Conservation (phyloP, 2,329 filamentous ascomycete species). For the Scedosporium apiospermum region DNA sequence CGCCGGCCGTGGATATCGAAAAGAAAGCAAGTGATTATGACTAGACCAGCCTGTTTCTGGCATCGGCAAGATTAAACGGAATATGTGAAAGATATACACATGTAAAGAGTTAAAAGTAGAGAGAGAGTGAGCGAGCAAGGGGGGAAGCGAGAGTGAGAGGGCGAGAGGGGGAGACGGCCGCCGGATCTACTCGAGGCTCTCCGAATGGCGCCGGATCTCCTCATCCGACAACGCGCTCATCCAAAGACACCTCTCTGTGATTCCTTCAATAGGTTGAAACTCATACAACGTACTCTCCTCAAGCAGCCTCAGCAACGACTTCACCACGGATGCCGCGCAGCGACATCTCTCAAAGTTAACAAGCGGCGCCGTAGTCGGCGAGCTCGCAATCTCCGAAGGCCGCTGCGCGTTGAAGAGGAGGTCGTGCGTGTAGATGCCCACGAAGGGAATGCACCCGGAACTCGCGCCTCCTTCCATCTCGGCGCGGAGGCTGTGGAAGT, state of each 20-base stretch:
- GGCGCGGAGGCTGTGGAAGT: constrained; percentile 65
- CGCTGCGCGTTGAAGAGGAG: constrained; percentile 74
- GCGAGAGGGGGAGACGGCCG: not conserved
- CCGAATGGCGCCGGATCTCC: constrained; percentile 55
- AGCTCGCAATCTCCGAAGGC: constrained; percentile 63
- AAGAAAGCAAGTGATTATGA: too few species aligned
- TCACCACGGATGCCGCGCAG: constrained; percentile 65
- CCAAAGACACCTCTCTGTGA: constrained; percentile 78
- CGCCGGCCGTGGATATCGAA: too few species aligned
- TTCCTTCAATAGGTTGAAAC: constrained; percentile 66
- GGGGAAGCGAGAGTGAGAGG: not conserved
- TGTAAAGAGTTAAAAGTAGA: too few species aligned
- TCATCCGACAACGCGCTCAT: constrained; percentile 66
- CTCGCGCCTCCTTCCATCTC: constrained; percentile 65
- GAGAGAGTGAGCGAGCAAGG: too few species aligned
- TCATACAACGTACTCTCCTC: constrained; percentile 68
- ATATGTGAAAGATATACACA: not conserved
- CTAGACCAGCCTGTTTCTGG: not conserved
- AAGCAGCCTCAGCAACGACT: constrained; percentile 67
- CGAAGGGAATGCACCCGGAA: constrained; percentile 72
- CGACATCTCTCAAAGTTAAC: constrained; percentile 80
- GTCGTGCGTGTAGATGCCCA: constrained; percentile 76
- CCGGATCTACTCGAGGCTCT: constrained; percentile 32
- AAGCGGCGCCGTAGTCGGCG: constrained; percentile 55
- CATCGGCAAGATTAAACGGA: not conserved